phyloP scores from a whole-genome alignment of 2,329 filamentous ascomycete species.

The Fusarium sp. region DNA sequence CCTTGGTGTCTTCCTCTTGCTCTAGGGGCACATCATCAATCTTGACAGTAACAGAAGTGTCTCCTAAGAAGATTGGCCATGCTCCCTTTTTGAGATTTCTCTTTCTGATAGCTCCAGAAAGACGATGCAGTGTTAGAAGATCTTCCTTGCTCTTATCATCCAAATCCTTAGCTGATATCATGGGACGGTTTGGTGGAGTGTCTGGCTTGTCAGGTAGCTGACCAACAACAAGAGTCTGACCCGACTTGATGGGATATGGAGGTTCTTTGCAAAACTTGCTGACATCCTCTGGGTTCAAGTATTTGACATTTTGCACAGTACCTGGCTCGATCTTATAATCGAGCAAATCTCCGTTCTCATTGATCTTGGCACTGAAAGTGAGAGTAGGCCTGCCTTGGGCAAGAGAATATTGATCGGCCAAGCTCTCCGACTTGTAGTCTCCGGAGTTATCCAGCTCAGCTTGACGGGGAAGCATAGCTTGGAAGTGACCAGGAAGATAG shows the following conservation, averaged over 20 bases:
- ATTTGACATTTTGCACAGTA: slow-evolving; percentile 65
- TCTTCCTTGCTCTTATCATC: slow-evolving; percentile 58
- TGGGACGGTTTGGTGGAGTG: slow-evolving; percentile 53
- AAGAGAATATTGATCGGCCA: slow-evolving; percentile 67
- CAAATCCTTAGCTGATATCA: slow-evolving; percentile 59
- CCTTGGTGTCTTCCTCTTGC: slow-evolving; percentile 22
- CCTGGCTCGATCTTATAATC: slow-evolving; percentile 67
- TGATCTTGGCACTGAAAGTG: slow-evolving; percentile 72
- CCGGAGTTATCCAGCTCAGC: slow-evolving; percentile 47
- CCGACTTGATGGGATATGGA: slow-evolving; percentile 32
- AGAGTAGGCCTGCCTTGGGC: slow-evolving; percentile 63
- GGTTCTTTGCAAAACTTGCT: slow-evolving; percentile 57
- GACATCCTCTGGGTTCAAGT: slow-evolving; percentile 66
- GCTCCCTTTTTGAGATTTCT: slow-evolving; percentile 61
- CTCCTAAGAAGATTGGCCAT: slow-evolving; percentile 60
- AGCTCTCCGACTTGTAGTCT: slow-evolving; percentile 51
- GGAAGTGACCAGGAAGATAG: slow-evolving; percentile 69
- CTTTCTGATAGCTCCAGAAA: slow-evolving; percentile 60
- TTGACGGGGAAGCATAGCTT: slow-evolving; percentile 66
- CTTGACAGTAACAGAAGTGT: slow-evolving; percentile 58
- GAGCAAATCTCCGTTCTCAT: slow-evolving; percentile 64
- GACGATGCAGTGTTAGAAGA: slow-evolving; percentile 59
- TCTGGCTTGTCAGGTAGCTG: slow-evolving; percentile 29
- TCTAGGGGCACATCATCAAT: slow-evolving; percentile 51
- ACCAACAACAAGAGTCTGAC: slow-evolving; percentile 49